Conservation (phyloP, 768 basidiomycete species). For the Xerocomellus amylosporus region DNA sequence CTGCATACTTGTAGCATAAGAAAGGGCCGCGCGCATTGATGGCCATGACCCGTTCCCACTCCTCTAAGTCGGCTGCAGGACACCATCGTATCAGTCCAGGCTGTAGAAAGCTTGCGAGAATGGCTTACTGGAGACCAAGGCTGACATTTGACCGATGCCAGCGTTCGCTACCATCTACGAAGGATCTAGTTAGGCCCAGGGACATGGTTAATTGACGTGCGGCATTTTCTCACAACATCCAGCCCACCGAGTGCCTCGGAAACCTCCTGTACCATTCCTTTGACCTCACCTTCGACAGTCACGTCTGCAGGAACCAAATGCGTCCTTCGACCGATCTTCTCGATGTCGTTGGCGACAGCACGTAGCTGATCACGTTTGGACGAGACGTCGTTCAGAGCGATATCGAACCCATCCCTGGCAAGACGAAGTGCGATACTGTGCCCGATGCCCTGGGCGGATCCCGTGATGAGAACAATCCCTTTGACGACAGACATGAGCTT, state of each 20-base stretch:
- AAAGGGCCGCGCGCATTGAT: conserved; percentile 55
- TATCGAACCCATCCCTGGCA: conserved; percentile 15
- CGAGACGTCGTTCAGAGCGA: conserved; percentile 27
- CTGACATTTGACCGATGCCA: background rate
- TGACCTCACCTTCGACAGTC: conserved; percentile 38
- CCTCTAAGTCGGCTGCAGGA: background rate
- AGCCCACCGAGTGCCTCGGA: conserved; percentile 29
- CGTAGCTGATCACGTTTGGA: conserved; percentile 8
- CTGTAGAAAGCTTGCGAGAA: no score
- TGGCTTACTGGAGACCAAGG: conserved; percentile 1
- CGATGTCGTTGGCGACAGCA: conserved; percentile 18
- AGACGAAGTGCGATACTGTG: conserved; percentile 13
- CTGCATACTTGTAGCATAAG: conserved; percentile 62
- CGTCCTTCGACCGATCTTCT: conserved; percentile 15
- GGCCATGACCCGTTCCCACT: conserved; percentile 7
- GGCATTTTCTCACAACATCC: background rate
- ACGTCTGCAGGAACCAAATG: conserved; percentile 35
- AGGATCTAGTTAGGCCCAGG: no score
- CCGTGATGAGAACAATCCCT: conserved; percentile 29
- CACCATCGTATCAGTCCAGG: background rate
- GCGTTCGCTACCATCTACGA: conserved; percentile 19
- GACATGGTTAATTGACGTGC: no score
- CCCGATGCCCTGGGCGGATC: conserved; percentile 29
- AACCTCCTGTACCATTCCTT: conserved; percentile 34
- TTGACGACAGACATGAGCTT: conserved; percentile 12